phyloP scores from a whole-genome alignment of 2,329 filamentous ascomycete genomes.

The Camptophora hylomeconis region DNA sequence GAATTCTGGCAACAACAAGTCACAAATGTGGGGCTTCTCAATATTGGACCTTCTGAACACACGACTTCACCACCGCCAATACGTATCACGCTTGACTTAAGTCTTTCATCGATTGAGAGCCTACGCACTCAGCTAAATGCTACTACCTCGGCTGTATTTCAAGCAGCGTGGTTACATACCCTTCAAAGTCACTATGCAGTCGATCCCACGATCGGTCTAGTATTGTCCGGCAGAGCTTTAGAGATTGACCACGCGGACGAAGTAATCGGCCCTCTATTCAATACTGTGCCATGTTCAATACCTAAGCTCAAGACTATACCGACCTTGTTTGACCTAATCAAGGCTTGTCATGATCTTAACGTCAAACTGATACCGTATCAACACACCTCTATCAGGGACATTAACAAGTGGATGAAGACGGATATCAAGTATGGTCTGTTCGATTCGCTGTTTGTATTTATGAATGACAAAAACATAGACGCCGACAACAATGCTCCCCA shows the following conservation, averaged over 20 bases:
- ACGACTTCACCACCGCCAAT: no score
- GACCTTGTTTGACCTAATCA: conserved; percentile 49
- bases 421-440: conserved; percentile 51
- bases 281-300: conserved; percentile 65
- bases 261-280: conserved; percentile 75
- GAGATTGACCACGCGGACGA: conserved; percentile 51
- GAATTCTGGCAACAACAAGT: conserved; percentile 51
- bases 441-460: conserved; percentile 72
- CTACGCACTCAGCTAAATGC: conserved; percentile 50
- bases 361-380: conserved; percentile 57
- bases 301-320: conserved; percentile 26
- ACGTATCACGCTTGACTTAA: conserved; percentile 12
- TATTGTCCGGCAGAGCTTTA: conserved; percentile 66
- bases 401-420: conserved; percentile 63
- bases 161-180: conserved; percentile 59
- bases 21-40: conserved; percentile 19
- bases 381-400: conserved; percentile 63
- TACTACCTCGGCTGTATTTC: conserved; percentile 65
- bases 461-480: conserved; percentile 33
- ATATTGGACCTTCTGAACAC: no score
- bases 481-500: conserved; percentile 16
- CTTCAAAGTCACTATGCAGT: conserved; percentile 40
- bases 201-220: conserved; percentile 52
- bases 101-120: conserved; percentile 21
- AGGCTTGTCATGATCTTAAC: conserved; percentile 58